phyloP scores from a whole-genome alignment of 2,329 filamentous ascomycete species.

The Alternaria brassicicola region DNA sequence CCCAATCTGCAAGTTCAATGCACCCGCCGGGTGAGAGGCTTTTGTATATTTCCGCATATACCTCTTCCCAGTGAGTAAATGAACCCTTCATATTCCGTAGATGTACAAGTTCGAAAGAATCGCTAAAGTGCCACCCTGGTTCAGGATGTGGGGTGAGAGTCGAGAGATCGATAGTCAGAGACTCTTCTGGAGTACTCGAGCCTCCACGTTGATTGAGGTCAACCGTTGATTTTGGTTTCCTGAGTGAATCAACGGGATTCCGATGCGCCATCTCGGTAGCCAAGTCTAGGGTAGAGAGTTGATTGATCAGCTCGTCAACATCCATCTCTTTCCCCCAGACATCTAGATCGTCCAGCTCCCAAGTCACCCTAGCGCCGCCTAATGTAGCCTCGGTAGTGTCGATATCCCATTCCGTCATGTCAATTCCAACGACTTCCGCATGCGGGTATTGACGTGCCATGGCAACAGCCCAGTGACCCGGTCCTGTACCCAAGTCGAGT shows the following conservation, averaged over 20 bases:
- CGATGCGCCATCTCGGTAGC: conserved; percentile 31
- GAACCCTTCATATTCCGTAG: conserved; percentile 56
- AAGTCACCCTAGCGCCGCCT: conserved; percentile 34
- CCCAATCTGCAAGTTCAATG: conserved; percentile 55
- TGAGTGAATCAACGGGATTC: conserved; percentile 24
- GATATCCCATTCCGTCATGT: conserved; percentile 58
- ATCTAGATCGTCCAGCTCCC: conserved; percentile 49
- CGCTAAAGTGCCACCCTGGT: conserved; percentile 55
- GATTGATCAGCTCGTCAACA: conserved; percentile 32
- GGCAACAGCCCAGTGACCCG: conserved; percentile 58
- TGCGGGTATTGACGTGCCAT: conserved; percentile 54
- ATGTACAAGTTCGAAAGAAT: conserved; percentile 58
- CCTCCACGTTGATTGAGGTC: conserved; percentile 4
- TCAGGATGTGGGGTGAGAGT: conserved; percentile 28
- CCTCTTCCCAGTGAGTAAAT: conserved; percentile 54
- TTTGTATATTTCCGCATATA: conserved; percentile 55
- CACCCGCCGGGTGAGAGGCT: conserved; percentile 55
- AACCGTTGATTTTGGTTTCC: conserved; percentile 6
- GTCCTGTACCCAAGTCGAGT: conserved; percentile 55
- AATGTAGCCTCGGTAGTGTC: conserved; percentile 53
- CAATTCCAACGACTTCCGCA: conserved; percentile 57
- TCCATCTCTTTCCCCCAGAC: conserved; percentile 40
- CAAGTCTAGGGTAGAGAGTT: conserved; percentile 33
- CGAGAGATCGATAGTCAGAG: conserved; percentile 30
- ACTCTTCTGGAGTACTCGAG: conserved; percentile 27